These are phyloP conservation scores for Candida mesenterica DNA, from an alignment of 1,139 yeast genomes.

Conservation along the genomic window DNA sequence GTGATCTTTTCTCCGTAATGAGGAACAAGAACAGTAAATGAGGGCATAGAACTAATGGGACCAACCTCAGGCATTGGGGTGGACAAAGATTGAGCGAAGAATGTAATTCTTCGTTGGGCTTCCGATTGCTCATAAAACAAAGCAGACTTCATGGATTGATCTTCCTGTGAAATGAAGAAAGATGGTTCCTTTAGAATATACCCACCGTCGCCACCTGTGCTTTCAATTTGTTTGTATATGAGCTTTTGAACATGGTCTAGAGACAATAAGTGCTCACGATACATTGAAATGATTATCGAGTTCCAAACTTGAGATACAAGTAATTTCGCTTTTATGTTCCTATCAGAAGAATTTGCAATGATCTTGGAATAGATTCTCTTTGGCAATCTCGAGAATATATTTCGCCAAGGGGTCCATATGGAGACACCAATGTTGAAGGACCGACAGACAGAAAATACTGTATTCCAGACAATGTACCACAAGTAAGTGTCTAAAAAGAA, in stretches of 20 bases:
- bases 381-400: slow-evolving; percentile 50
- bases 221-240: slow-evolving; percentile 38
- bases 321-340: slow-evolving; percentile 30
- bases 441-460: slow-evolving; percentile 47
- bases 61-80: slow-evolving; percentile 52
- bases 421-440: slow-evolving; percentile 53
- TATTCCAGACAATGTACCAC: slow-evolving; percentile 57
- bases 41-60: slow-evolving; percentile 45
- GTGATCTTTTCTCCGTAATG: slow-evolving; percentile 52
- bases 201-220: slow-evolving; percentile 25
- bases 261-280: slow-evolving; percentile 52
- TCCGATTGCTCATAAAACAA: slow-evolving; percentile 39
- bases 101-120: slow-evolving; percentile 51
- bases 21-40: slow-evolving; percentile 51
- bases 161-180: slow-evolving; percentile 52
- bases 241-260: slow-evolving; percentile 49
- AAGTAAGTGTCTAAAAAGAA: slow-evolving; percentile 55
- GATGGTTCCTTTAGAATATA: slow-evolving; percentile 42
- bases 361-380: slow-evolving; percentile 49
- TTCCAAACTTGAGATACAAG: slow-evolving; percentile 54
- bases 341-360: slow-evolving; percentile 30
- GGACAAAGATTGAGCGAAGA: slow-evolving; percentile 54
- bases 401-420: slow-evolving; percentile 60
- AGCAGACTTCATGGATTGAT: slow-evolving; percentile 36
- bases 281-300: slow-evolving; percentile 54